A percentile compares a stretch with the other conserved stretches of the same genome.
phyloP scores from a whole-genome alignment of 345 rosid genomes.

The Eucalyptus urophylla region DNA sequence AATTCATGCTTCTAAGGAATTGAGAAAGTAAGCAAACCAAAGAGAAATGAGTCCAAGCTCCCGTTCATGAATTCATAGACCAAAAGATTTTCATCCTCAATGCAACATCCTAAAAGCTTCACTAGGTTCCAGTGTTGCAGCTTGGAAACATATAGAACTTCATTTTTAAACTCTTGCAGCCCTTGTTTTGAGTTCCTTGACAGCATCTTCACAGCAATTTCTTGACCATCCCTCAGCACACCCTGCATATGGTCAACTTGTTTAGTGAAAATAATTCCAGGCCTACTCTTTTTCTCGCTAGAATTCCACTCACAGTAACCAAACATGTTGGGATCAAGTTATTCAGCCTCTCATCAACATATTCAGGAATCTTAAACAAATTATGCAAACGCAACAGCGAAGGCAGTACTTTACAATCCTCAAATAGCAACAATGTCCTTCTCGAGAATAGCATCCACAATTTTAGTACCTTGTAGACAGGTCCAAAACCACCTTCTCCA shows the following conservation, averaged over 20 bases:
- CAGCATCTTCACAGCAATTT: conserved; percentile 4
- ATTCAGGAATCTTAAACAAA: too few species aligned
- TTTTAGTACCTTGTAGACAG: neutral
- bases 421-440: neutral
- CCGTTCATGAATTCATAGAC: conserved; percentile 35
- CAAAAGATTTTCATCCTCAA: conserved; percentile 17
- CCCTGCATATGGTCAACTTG: neutral
- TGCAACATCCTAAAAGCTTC: conserved; percentile 22
- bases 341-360: neutral
- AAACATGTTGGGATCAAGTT: neutral
- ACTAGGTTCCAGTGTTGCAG: conserved; percentile 31
- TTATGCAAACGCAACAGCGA: too few species aligned
- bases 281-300: too few species aligned
- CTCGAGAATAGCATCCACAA: neutral
- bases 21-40: conserved; percentile 1
- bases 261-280: too few species aligned
- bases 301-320: neutral
- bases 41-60: conserved; percentile 25
- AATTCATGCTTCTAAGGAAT: neutral
- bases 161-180: neutral
- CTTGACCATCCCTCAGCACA: neutral
- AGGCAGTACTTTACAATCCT: too few species aligned
- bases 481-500: conserved; percentile 1
- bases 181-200: neutral
- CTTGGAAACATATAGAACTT: conserved; percentile 1